These are phyloP conservation scores for Fusarium succisae DNA, from an alignment of 2,329 filamentous ascomycete genomes.

Conservation along the genomic window DNA sequence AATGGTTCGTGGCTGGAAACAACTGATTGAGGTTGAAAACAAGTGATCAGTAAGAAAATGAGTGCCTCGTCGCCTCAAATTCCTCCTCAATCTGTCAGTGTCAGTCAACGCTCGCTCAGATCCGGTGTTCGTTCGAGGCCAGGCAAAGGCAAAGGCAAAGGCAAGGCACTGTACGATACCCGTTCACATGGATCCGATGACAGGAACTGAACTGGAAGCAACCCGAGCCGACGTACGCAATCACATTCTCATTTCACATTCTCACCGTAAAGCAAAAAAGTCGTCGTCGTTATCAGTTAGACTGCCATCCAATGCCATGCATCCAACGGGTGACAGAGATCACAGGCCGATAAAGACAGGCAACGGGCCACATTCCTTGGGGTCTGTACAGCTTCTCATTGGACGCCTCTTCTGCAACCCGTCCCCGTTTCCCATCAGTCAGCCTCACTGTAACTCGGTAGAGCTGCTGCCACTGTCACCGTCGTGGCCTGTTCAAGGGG, in stretches of 20 bases:
- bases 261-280: slow-evolving; percentile 12
- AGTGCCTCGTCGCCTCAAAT: not conserved
- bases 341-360: slow-evolving; percentile 15
- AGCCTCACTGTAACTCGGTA: slow-evolving; percentile 38
- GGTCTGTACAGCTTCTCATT: slow-evolving; percentile 23
- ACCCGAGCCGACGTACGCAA: not conserved
- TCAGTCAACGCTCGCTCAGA: not conserved
- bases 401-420: slow-evolving; percentile 35
- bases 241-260: slow-evolving; percentile 2
- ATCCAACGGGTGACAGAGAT: slow-evolving; percentile 37
- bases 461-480: slow-evolving; percentile 1
- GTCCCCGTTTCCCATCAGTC: slow-evolving; percentile 33
- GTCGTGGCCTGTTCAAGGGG: slow-evolving; percentile 33
- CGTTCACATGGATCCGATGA: slow-evolving; percentile 6
- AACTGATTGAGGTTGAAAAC: not conserved
- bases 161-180: slow-evolving; percentile 19
- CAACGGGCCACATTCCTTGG: slow-evolving; percentile 35
- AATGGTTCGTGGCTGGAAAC: slow-evolving; percentile 12
- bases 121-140: not conserved
- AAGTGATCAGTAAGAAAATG: not conserved
- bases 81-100: not conserved
- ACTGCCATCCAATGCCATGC: slow-evolving; percentile 12
- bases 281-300: slow-evolving; percentile 10
- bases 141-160: not conserved
- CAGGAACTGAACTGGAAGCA: slow-evolving; percentile 15